Evolutionary conservation across 345 rosid genomes (phyloP), one percentile per base, ranked within the genome.

Genomic region (Eutrema yunnanense): DNA sequence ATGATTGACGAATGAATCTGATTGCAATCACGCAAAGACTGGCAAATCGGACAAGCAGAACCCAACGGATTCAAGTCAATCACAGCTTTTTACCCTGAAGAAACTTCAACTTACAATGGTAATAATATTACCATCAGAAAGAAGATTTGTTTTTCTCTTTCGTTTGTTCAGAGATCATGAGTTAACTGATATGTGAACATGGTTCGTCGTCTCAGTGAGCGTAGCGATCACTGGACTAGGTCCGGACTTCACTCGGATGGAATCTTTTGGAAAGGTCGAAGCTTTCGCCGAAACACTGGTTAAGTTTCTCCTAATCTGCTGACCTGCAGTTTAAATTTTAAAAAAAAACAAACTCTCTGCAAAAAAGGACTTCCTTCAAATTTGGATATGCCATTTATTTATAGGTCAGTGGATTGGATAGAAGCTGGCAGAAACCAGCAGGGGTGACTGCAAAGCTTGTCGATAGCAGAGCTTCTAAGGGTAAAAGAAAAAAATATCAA

Each of bases 191-290:
- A 26, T 1, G n/a, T 51, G 62, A 41, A 16, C 6, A 51, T 42
- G 56, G 59, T 50, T 42, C 8, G 27, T 44, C 14, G 12, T 41
- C 8, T 51, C 77, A 78, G 81, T 78, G 70, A 78, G 81, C 10
- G 30, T 72, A 60, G 81, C 76, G 6, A 79, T 79, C 76, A 86
- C 96, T 36, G 99, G 96, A 55, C 78, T 95, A n/a, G 96, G 97
- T 43, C 90, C 97, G 1, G 96, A 95, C 79, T 95, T 86, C 47
- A 95, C 99, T 6, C 79, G 77, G 67, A 84, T 95, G 92, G 97
- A 92, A 62, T 92, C 97, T 13, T 95, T 95, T 59, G 97, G 97
- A 65, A 95, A 95, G 75, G 99, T 95, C 3, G 97, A 87, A 9
- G 97, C 81, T 4, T 95, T 95, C 40, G 96, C 96, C 0, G 96